These are phyloP conservation scores for Pythium coloratum DNA, from an alignment of 352 stramenopile genomes.

Conservation along the genomic window DNA sequence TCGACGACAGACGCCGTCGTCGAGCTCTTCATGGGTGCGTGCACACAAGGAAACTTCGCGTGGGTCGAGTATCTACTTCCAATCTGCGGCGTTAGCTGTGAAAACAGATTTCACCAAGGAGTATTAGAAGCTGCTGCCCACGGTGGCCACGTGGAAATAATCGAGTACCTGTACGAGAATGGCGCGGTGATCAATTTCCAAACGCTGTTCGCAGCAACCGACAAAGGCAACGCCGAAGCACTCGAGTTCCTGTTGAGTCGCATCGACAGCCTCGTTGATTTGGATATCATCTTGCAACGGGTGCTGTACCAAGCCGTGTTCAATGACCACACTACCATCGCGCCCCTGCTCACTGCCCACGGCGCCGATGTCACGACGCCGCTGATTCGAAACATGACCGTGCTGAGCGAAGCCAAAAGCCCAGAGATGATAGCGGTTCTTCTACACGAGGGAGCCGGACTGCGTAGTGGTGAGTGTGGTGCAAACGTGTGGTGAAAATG, in stretches of 20 bases:
- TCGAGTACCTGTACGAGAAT: not conserved
- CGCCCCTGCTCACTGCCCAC: not conserved
- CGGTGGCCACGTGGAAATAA: not conserved
- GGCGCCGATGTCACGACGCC: not conserved
- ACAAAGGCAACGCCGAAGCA: not conserved
- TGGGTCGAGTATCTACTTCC: not conserved
- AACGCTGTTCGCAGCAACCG: not conserved
- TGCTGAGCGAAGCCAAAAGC: not conserved
- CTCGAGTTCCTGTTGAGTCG: slow-evolving; percentile 1
- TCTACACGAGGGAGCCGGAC: not conserved
- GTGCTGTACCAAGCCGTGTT: not conserved
- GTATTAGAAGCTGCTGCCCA: not conserved
- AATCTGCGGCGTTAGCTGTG: not conserved
- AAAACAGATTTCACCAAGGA: not conserved
- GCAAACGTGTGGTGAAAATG: too few relatives aligned
- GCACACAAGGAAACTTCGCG: not conserved
- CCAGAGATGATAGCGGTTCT: not conserved
- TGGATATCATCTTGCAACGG: not conserved
- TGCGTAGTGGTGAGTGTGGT: not conserved
- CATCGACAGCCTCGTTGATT: not conserved
- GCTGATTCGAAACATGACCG: not conserved
- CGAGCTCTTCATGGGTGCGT: not conserved
- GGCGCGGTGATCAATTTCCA: not conserved
- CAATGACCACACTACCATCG: not conserved
- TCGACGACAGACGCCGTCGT: not conserved